Evolutionary conservation across 495 filamentous ascomycete species (phyloP), one percentile per base, ranked within the genome.

Genomic region (Annulohypoxylon moriforme): DNA sequence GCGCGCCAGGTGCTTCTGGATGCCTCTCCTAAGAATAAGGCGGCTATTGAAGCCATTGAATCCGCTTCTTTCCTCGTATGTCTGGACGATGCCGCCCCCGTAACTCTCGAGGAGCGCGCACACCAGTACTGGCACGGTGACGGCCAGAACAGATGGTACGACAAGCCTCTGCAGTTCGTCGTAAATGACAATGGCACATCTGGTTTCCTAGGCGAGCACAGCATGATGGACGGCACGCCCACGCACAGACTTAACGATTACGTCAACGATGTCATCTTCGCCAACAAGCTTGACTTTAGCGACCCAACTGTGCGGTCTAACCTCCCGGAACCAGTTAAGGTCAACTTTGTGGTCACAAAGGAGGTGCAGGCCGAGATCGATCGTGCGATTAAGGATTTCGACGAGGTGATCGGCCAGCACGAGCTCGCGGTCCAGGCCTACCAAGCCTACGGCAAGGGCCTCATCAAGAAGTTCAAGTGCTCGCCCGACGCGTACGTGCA

Each of bases 401-500:
- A 84, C 66, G 83, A 87, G 66, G 88, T 94, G 67, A 97, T 98
- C 67, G 89, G 85, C 40, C 82, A 91, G 71, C 96, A 99, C 81
- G 93, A 99, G 80, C 89, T 99, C 46, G 87, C 91, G 16, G 95
- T 99, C 14, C 94, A 98, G 78, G 90, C 92, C 29, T 99, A 94
- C 86, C 94, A 97, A 78, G 96, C 92, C 76, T 99, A 99, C 81
- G 96, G 96, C 79, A 99, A 98, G 85, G 94, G 93, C 46, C 84
- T 99, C 53, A 98, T 99, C 86, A 99, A 99, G 91, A 96, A 97
- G 81, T 98, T 99, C 90, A 94, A 93, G 83, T 97, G 92, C 90
- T 96, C 92, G 60, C 96, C 96, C 33, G 96, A 99, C 74, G 96
- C 96, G 20, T 99, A 96, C 81, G 92, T 97, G 59, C 96, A 99